Evolutionary conservation across 192 early-diverging fungal genomes (phyloP), one percentile per base, ranked within the genome.

Genomic region (Coemansia sp.): DNA sequence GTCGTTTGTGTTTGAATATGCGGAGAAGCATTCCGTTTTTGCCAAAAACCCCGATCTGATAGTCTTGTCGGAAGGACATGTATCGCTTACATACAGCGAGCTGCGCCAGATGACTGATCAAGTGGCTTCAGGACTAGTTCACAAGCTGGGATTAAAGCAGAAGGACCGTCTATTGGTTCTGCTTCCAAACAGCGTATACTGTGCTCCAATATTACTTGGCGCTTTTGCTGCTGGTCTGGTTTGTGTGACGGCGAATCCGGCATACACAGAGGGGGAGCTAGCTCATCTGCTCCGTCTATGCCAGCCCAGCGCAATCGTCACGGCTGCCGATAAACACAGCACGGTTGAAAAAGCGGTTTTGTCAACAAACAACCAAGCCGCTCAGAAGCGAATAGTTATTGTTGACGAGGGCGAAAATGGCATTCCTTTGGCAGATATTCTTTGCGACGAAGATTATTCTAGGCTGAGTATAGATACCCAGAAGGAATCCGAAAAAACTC

Each of bases 181-280:
- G 40, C 73, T 90, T 5, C 91, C 89, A 30, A 95, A 94, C 78
- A 82, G 85, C 17, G 83, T 88, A 33, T 79, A 85, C 52, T 87
- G 87, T 71, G 87, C 90, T 25, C 68, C 88, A 30, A 86, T 83
- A 11, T 68, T 88, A 12, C 75, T 91, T 45, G 87, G 87, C 20
- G 74, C 87, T 31, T 80, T 92, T 12, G 84, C 86, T 65, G 85
- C 85, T 6, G 87, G 91, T 31, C 85, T 86, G n/a, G 77, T 87
- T 2, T 84, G 93, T 17, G 89, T 92, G 1, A 87, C 89, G 12
- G 88, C 87, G 33, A 97, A 95, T 60, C 94, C 94, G 34, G 84
- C 84, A 6, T 97, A 97, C 77, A 93, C 87, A 5, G 80, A 83
- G 58, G 73, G 83, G 57, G 96, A 98, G 66, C 74, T 95, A 6